Evolutionary conservation across 257 asterid genomes (phyloP).

Genomic region (Nicotiana otophora): DNA sequence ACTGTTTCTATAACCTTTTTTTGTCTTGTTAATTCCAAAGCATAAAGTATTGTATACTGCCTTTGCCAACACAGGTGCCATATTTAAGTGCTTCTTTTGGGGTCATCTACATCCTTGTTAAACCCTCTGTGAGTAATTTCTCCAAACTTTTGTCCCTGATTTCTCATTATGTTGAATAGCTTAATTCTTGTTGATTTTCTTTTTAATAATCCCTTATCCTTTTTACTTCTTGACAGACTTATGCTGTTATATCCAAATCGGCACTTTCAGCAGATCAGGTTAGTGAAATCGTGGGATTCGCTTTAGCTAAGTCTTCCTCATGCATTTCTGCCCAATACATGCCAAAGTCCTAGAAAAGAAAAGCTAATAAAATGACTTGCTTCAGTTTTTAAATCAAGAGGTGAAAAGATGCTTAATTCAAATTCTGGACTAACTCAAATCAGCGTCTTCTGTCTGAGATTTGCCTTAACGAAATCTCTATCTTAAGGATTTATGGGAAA

Average conservation of each 20-base stretch:
- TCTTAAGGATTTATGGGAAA: neutral
- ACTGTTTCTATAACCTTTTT: neutral
- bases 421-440: neutral
- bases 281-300: slow-evolving; percentile 5
- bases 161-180: neutral
- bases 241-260: slow-evolving; percentile 72
- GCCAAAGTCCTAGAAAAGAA: neutral
- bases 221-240: slow-evolving; percentile 45
- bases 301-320: neutral
- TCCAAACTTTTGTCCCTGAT: neutral
- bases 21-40: neutral
- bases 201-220: neutral
- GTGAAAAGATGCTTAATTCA: neutral
- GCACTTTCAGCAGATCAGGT: slow-evolving; percentile 81
- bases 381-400: neutral
- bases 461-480: neutral
- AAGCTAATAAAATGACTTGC: neutral
- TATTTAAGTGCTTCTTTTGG: slow-evolving; percentile 84
- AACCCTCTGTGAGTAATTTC: slow-evolving; percentile 68
- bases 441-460: neutral
- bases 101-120: slow-evolving; percentile 76
- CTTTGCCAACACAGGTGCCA: slow-evolving; percentile 55
- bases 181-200: neutral
- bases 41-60: neutral
- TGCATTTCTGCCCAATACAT: neutral